These are phyloP conservation scores for Backusella tarrabulga DNA, from an alignment of 192 early-diverging fungal species.

Conservation along the genomic window DNA sequence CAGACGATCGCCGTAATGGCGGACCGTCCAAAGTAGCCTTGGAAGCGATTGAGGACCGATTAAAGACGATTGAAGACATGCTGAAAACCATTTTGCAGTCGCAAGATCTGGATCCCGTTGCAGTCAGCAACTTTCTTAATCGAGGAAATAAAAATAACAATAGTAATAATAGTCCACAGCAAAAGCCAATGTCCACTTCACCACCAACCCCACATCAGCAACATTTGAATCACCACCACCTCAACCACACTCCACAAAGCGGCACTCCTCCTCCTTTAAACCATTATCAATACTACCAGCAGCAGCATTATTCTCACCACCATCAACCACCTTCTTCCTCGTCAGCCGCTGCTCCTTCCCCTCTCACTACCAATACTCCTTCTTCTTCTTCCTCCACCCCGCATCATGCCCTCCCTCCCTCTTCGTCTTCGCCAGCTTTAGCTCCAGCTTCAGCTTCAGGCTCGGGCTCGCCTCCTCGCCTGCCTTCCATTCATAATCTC, in stretches of 20 bases:
- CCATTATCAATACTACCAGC: neutral
- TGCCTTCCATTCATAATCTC: constrained; percentile 28
- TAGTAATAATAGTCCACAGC: neutral
- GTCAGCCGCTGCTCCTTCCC: neutral
- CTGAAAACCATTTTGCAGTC: constrained; percentile 33
- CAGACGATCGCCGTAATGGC: constrained; percentile 27
- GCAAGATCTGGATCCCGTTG: constrained; percentile 6
- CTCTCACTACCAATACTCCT: neutral
- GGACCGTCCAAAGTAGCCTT: constrained; percentile 21
- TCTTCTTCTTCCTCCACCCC: neutral
- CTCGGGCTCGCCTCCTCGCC: constrained; percentile 4
- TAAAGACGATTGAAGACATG: constrained; percentile 40
- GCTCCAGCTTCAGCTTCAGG: neutral
- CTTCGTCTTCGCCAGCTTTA: neutral
- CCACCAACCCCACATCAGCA: neutral
- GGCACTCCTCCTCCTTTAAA: neutral
- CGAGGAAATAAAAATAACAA: neutral
- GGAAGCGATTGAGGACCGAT: constrained; percentile 37
- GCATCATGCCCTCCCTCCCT: neutral
- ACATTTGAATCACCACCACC: neutral
- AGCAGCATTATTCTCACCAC: neutral
- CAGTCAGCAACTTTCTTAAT: constrained; percentile 13
- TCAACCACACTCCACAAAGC: neutral
- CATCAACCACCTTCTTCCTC: constrained; percentile 7
- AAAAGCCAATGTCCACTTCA: neutral